Conservation (phyloP, 805 yeast species). For the Zygosaccharomyces pseudorouxii region DNA sequence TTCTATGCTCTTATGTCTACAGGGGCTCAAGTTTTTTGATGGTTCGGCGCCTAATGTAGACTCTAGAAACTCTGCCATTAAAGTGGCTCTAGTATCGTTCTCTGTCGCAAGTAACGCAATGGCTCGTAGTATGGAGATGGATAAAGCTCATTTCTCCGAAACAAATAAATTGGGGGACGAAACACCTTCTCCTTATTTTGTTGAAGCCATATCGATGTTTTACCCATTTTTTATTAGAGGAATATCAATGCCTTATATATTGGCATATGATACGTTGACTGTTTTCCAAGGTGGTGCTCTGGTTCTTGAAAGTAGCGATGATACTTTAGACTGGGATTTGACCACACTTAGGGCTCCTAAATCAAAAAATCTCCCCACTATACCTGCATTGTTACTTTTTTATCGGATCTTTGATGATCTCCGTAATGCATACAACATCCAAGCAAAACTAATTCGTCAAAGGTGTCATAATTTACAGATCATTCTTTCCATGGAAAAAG, state of each 20-base stretch:
- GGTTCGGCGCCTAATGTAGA: background rate
- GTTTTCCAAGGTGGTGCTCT: conserved; percentile 11
- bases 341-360: conserved; percentile 7
- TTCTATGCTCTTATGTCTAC: conserved; percentile 11
- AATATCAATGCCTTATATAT: conserved; percentile 11
- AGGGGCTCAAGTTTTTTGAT: conserved; percentile 17
- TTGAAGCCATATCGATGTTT: conserved; percentile 9
- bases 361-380: background rate
- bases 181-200: conserved; percentile 22
- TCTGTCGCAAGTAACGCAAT: conserved; percentile 15
- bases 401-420: conserved; percentile 13
- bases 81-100: conserved; percentile 16
- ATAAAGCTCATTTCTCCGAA: conserved; percentile 19
- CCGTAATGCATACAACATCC: conserved; percentile 4
- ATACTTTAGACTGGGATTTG: conserved; percentile 4
- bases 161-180: conserved; percentile 4
- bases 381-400: conserved; percentile 5
- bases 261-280: conserved; percentile 15
- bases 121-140: conserved; percentile 14
- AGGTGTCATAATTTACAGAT: conserved; percentile 14
- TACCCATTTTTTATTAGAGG: conserved; percentile 11
- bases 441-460: conserved; percentile 7
- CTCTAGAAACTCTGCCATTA: conserved; percentile 11
- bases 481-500: conserved; percentile 13
- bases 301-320: conserved; percentile 1